These are phyloP conservation scores for Phlebiopsis flavidoalba DNA, from an alignment of 768 basidiomycete species.

Conservation along the genomic window DNA sequence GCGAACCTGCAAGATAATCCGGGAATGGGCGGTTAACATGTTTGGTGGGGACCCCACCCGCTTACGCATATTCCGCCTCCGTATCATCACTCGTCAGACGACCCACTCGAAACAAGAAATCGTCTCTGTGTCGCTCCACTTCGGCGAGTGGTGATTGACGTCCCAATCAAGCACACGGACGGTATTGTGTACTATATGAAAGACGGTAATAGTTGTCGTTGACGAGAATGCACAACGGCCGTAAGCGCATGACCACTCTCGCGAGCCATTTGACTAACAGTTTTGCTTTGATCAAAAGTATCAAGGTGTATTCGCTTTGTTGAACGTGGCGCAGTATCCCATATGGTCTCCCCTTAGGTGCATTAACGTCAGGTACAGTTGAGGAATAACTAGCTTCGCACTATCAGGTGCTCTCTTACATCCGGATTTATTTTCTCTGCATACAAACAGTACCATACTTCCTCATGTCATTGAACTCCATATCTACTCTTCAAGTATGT, in stretches of 20 bases:
- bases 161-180: background rate
- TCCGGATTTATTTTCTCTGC: too few relatives aligned
- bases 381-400: too few relatives aligned
- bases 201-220: background rate
- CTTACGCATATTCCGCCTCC: background rate
- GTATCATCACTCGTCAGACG: background rate
- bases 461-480: too few relatives aligned
- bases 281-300: background rate
- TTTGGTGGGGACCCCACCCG: too few relatives aligned
- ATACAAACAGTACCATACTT: too few relatives aligned
- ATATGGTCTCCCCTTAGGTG: too few relatives aligned
- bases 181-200: background rate
- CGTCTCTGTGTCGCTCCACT: background rate
- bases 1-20: background rate
- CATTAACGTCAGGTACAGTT: too few relatives aligned
- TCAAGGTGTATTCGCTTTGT: background rate
- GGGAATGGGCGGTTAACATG: too few relatives aligned
- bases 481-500: too few relatives aligned
- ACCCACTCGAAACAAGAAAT: background rate
- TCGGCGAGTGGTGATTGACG: background rate
- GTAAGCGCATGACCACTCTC: background rate
- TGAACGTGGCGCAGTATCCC: background rate
- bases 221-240: background rate
- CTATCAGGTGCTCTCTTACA: too few relatives aligned
- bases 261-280: background rate